Percentiles rank a stretch among this genome's conserved stretches.
phyloP scores from a whole-genome alignment of 176 grass and related monocot genomes.

The Avena eriantha region DNA sequence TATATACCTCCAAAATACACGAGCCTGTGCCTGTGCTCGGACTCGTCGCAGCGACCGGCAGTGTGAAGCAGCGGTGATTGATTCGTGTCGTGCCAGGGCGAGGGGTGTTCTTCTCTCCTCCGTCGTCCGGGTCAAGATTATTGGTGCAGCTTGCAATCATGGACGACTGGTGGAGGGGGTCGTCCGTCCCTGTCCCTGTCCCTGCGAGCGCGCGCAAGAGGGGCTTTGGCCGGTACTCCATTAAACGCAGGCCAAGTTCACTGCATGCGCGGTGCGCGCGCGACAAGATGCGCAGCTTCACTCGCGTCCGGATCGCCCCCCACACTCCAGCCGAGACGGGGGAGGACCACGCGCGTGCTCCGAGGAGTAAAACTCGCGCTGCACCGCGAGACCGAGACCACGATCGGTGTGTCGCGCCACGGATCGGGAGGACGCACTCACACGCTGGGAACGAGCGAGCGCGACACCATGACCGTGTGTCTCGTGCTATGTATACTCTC shows the following conservation, averaged over 20 bases:
- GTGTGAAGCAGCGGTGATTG: not conserved
- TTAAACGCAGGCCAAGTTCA: not conserved
- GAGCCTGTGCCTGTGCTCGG: too few relatives aligned
- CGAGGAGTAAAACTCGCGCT: not conserved
- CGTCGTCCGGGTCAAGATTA: not conserved
- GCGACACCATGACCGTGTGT: not conserved
- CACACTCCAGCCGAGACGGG: not conserved
- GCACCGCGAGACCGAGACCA: not conserved
- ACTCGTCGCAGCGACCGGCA: too few relatives aligned
- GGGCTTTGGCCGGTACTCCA: not conserved
- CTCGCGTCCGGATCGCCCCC: not conserved
- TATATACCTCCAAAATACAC: constrained; percentile 15
- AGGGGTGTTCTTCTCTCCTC: not conserved
- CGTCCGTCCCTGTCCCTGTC: too few relatives aligned
- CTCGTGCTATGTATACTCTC: too few relatives aligned
- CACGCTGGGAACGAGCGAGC: not conserved
- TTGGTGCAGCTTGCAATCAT: not conserved
- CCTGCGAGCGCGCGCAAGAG: not conserved
- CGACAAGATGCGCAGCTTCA: constrained; percentile 14
- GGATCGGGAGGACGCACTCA: not conserved
- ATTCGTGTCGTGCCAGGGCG: not conserved
- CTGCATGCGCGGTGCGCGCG: not conserved
- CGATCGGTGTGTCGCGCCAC: not conserved
- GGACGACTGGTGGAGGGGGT: not conserved
- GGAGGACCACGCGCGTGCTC: constrained; percentile 12